These are phyloP conservation scores for Chloranthus sessilifolius DNA, from an alignment of 164 flowering plant species.

Conservation along the genomic window DNA sequence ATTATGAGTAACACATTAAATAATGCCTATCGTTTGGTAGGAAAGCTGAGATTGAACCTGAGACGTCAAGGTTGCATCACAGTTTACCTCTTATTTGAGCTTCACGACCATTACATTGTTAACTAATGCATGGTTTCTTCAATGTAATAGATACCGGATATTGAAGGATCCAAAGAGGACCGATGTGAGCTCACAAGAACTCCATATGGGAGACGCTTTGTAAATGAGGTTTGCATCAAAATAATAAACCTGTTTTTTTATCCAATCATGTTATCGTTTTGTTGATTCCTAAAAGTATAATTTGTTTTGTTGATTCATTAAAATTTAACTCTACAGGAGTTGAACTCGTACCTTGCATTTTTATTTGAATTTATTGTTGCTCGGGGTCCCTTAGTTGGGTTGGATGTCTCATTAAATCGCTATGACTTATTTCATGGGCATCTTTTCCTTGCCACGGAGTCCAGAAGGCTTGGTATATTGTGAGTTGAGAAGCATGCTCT, in stretches of 20 bases:
- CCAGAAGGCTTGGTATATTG: slow-evolving; percentile 91
- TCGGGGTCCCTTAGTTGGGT: slow-evolving; percentile 71
- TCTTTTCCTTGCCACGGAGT: slow-evolving; percentile 63
- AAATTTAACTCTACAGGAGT: slow-evolving; percentile 39
- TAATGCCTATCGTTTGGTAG: too few species aligned
- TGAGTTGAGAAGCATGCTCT: slow-evolving; percentile 44
- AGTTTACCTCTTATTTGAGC: not conserved
- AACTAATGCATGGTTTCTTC: not conserved
- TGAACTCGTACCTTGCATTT: slow-evolving; percentile 69
- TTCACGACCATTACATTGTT: not conserved
- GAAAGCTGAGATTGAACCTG: too few species aligned
- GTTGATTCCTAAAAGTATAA: not conserved
- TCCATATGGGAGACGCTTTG: slow-evolving; percentile 80
- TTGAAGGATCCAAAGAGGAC: slow-evolving; percentile 53
- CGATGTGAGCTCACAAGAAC: slow-evolving; percentile 89
- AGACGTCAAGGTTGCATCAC: slow-evolving; percentile 45
- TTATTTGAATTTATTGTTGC: slow-evolving; percentile 67
- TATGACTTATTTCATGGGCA: slow-evolving; percentile 95
- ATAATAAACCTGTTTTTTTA: not conserved
- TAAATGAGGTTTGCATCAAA: slow-evolving; percentile 48
- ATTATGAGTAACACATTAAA: too few species aligned
- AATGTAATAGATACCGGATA: slow-evolving; percentile 73
- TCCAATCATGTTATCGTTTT: not conserved
- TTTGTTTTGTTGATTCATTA: not conserved
- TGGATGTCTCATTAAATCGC: slow-evolving; percentile 65